Evolutionary conservation across 164 flowering plant species (phyloP), one percentile per base, ranked within the genome.

Genomic region (Aristolochia contorta): DNA sequence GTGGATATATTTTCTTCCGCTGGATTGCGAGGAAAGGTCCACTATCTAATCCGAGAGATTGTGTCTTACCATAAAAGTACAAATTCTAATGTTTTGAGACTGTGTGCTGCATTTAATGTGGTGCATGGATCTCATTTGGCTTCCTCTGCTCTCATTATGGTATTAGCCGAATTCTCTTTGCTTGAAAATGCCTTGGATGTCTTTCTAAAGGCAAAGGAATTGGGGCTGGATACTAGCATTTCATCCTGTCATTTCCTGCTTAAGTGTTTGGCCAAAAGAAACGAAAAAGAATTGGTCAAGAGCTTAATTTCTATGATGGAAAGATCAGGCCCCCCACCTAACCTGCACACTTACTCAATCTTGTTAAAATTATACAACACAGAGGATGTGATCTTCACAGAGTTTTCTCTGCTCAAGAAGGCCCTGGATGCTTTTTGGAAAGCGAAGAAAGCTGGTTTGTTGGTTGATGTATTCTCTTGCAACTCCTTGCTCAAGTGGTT

Each of bases 401-500:
- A 58, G 25, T 67, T 58, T 61, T 37, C 81, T 61, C 57, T 82
- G 0, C 69, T 68, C n/a, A 81, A 84, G 65, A 81, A 84, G 83
- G 66, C 43, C 43, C 7, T 37, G 43, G 43, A 37, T 37, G 43
- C 43, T 0, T 37, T 37, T 8, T 37, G 43, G 55, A 73, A 62
- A 60, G 72, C 69, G 37, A 83, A 75, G 65, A 67, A 60, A 53
- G 57, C 61, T 22, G 85, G 80, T 57, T 22, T 73, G 48, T 20
- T 66, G 48, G 70, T 61, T 7, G 49, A 54, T 57, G 65, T 76
- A 21, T 25, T 0, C 0, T 68, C 80, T 0, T 83, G 86, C 69
- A 87, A 84, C 69, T 81, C 77, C 65, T 64, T 87, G 79, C 83
- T 87, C 53, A 80, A 79, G 60, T 72, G 75, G 65, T 64, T 78